Base-by-base conservation (phyloP, 2,329 filamentous ascomycete species). In the Chaetomium globosum region DNA sequence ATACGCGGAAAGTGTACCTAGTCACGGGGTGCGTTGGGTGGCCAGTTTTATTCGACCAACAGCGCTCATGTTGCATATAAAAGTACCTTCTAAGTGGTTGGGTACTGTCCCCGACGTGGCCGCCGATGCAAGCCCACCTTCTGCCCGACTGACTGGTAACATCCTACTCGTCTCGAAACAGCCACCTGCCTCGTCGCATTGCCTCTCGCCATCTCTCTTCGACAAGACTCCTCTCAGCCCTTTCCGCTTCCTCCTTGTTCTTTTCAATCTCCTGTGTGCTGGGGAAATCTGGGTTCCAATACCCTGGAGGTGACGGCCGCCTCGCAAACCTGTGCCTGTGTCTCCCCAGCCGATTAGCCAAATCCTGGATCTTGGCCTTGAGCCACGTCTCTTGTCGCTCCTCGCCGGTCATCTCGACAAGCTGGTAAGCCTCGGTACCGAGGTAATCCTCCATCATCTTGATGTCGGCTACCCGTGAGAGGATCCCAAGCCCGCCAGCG, bases 281-380 rank as follows among this genome's bases (percentile, higher is more conserved):
- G 1, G 94, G 93, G 75, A 99, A 96, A 71, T 96, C 94, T 1
- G 89, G 85, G 61, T 91, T 84, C 95, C 95, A 99, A 75, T 92
- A 98, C 0, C 93, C 93, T 1, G 92, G 92, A 13, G 95, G 93
- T 10, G 90, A 92, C 53, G 80, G 82, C 68, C 85, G 83, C 59
- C 92, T 85, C 66, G 88, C 85, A 76, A 89, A 93, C 31, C 87
- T 83, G 71, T 94, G 85, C 63, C 90, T 84, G 77, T 97, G 93
- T 74, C 84, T 92, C 6, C 93, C 93, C 75, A 86, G 87, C 67
- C 85, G 84, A 73, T 93, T 88, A 1, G 93, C 90, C 68, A 96
- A 80, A 57, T 88, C 82, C 73, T 87, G 85, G 0, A 87, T 89
- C 73, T 89, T 89, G 13, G 93, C 93, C 73, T 93, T 85, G n/a